Base-by-base conservation (phyloP, 2,329 filamentous ascomycete genomes). In the Cyphellophora europaea region DNA sequence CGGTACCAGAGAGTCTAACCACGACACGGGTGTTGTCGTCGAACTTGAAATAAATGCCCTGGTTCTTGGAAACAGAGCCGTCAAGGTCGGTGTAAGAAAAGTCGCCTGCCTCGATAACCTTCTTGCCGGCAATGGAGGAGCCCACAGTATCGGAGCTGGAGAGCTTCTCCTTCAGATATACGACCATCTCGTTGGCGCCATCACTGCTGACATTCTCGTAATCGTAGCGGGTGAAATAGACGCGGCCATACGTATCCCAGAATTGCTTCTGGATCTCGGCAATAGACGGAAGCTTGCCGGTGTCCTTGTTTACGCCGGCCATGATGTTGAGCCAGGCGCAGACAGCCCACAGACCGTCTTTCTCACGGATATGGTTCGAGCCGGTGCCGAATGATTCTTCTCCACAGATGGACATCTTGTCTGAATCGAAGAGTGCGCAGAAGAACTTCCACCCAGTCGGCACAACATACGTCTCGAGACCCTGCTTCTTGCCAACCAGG, bases 391-490 rank as follows among this genome's bases (percentile, higher is more conserved):
- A 98, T 47, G 83, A 91, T 72, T 98, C 91, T 66, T 98, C 91
- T 40, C 91, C 91, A 57, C 91, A 98, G 59, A 98, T 98, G 54
- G 91, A 94, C 56, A 95, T 81, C 72, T 93, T 94, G 65, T 93
- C 71, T 47, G 85, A 82, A 55, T 95, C 88, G 53, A 95, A 94
- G 39, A 95, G 74, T 52, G 87, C 86, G 57, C 88, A 95, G 78
- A 95, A 95, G 73, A 95, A 95, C 65, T 95, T 95, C 91, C 91
- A 98, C 53, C 91, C 91, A 1, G 91, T 98, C 23, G 91, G 91
- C 1, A 98, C 91, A 65, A 98, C 91, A 66, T 98, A 98, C 65
- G 77, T 82, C 66, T 85, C 69, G 27, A 98, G 74, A 21, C 83
- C 83, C 67, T 95, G 89, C 54, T 86, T 87, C 74, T 94, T 85